Evolutionary conservation across 2,329 filamentous ascomycete species (phyloP).

Genomic region (Ophiostoma novo-ulmi): DNA sequence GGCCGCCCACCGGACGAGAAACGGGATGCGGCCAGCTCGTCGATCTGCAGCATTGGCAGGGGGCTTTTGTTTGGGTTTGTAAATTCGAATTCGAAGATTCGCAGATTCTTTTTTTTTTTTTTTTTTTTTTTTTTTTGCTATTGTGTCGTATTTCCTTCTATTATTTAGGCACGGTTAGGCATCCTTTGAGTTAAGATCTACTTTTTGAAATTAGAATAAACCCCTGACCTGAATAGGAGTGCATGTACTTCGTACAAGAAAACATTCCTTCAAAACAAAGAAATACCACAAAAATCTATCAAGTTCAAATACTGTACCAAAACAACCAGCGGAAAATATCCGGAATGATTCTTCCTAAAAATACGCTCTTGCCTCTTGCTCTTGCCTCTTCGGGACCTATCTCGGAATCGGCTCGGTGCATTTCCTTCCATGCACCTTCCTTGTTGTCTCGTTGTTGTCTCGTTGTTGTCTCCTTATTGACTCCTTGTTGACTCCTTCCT

Average conservation of each 20-base stretch:
- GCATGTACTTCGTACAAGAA: background rate
- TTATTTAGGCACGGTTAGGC: background rate
- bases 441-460: background rate
- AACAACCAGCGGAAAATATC: no score
- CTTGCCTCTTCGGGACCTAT: slow-evolving; percentile 2
- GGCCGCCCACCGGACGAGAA: slow-evolving; percentile 21
- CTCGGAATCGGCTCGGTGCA: background rate
- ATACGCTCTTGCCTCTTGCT: background rate
- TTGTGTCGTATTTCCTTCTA: background rate
- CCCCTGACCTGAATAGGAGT: background rate
- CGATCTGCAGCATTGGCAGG: slow-evolving; percentile 15
- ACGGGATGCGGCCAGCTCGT: slow-evolving; percentile 19
- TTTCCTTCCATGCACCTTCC: background rate
- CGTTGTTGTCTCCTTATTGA: background rate
- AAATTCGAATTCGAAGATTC: background rate
- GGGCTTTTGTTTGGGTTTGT: background rate
- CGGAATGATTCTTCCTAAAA: background rate
- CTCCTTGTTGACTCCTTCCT: background rate
- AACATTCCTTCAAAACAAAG: background rate
- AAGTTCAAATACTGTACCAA: background rate
- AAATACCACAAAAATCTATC: background rate
- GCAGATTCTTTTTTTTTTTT: background rate
- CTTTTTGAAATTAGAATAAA: background rate
- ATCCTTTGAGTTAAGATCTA: no score
- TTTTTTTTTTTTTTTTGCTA: background rate